A percentile compares a stretch with the other conserved stretches of the same genome.
Evolutionary conservation across 352 stramenopile species (phyloP).

Genomic region (Pythium rishiriense): DNA sequence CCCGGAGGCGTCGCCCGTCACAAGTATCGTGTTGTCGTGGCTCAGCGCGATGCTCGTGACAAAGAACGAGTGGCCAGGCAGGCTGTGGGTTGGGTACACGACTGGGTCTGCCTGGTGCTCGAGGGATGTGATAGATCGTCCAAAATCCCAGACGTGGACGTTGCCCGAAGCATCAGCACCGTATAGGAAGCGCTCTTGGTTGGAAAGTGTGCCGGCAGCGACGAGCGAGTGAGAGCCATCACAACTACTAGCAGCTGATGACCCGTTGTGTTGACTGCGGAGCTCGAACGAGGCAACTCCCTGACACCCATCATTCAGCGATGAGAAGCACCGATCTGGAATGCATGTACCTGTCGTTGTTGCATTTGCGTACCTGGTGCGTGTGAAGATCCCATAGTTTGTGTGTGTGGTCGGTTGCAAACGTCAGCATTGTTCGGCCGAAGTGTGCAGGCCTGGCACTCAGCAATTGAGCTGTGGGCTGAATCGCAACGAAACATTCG

Average conservation of each 20-base stretch:
- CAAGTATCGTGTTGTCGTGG: conserved; percentile 20
- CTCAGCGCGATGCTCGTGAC: conserved; percentile 24
- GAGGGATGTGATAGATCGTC: not conserved
- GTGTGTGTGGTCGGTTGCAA: conserved; percentile 13
- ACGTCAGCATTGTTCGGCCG: conserved; percentile 6
- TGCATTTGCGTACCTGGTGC: not conserved
- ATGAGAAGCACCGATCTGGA: too few species aligned
- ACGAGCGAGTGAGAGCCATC: not conserved
- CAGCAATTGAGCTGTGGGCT: not conserved
- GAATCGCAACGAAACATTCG: not conserved
- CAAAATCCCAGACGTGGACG: conserved; percentile 22
- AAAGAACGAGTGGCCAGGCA: conserved; percentile 19
- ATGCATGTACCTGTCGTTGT: not conserved
- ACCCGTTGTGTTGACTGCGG: not conserved
- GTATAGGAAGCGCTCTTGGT: conserved; percentile 18
- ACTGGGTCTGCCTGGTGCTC: not conserved
- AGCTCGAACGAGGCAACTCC: conserved; percentile 12
- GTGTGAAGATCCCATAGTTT: conserved; percentile 20
- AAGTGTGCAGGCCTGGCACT: not conserved
- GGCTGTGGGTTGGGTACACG: conserved; percentile 5
- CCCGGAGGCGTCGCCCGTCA: conserved; percentile 24
- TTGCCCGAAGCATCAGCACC: conserved; percentile 10
- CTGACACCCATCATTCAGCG: not conserved
- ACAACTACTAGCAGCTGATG: not conserved
- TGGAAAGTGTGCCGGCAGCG: conserved; percentile 11